Conservation (phyloP, 345 rosid genomes). For the Eucalyptus camaldulensis region DNA sequence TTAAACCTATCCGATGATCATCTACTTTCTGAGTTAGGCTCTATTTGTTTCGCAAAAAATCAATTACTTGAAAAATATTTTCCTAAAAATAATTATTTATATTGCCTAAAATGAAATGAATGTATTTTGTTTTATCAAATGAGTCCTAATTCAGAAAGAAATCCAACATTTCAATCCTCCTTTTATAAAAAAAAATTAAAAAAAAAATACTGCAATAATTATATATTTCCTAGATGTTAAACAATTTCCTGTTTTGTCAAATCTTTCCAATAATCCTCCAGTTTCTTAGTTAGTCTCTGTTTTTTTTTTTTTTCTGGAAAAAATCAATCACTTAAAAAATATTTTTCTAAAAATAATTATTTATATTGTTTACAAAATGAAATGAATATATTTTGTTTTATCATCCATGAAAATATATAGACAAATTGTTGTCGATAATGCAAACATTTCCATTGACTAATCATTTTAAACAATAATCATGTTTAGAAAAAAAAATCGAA, state of each 20-base stretch:
- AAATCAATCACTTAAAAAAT: not conserved
- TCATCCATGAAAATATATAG: not conserved
- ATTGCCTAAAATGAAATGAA: too few species aligned
- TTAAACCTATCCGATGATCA: too few species aligned
- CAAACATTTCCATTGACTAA: not conserved
- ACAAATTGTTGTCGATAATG: not conserved
- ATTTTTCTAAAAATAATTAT: not conserved
- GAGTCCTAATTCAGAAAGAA: not conserved
- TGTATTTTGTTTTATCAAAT: rapidly evolving
- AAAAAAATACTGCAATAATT: not conserved
- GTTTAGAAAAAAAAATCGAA: not conserved
- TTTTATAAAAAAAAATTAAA: not conserved
- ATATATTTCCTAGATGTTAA: not conserved
- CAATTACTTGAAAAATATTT: too few species aligned
- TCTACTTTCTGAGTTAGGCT: too few species aligned
- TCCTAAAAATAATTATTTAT: too few species aligned
- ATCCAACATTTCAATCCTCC: not conserved
- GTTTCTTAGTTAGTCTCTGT: not conserved
- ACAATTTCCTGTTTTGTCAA: not conserved
- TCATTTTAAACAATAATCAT: not conserved
- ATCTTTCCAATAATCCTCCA: not conserved
- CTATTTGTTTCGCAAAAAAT: too few species aligned
- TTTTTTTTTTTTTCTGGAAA: not conserved
- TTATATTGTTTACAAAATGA: not conserved
- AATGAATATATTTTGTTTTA: not conserved